Conservation (phyloP, 1,284 basidiomycete genomes). For the Malassezia globosa region DNA sequence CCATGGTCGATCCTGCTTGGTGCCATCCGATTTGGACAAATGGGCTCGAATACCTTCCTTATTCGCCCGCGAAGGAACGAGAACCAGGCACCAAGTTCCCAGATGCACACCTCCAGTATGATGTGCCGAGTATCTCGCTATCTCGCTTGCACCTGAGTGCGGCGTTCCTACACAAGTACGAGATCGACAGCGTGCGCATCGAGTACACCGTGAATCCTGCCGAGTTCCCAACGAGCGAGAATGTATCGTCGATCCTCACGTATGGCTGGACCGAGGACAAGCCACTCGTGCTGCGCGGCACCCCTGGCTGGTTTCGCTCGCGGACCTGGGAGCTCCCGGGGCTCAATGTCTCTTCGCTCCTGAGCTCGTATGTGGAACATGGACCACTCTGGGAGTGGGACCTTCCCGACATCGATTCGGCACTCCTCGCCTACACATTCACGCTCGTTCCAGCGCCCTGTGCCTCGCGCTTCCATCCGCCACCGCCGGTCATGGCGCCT, state of each 20-base stretch:
- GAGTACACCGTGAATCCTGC: constrained; percentile 15
- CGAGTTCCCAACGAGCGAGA: constrained; percentile 4
- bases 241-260: constrained; percentile 21
- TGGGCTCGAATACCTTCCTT: constrained; percentile 16
- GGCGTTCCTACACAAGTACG: constrained; percentile 17
- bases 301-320: constrained; percentile 2
- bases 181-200: constrained; percentile 25
- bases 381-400: constrained; percentile 20
- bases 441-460: constrained; percentile 22
- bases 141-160: constrained; percentile 23
- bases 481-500: constrained; percentile 21
- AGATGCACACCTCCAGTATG: constrained; percentile 22
- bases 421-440: constrained; percentile 27
- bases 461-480: constrained; percentile 10
- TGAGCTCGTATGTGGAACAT: constrained; percentile 5
- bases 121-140: constrained; percentile 21
- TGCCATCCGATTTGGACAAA: constrained; percentile 13
- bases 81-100: constrained; percentile 14
- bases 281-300: constrained; percentile 1
- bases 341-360: neutral
- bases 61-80: constrained; percentile 5
- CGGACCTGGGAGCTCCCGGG: constrained; percentile 7
- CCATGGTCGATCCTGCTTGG: neutral
- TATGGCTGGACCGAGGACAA: constrained; percentile 22
- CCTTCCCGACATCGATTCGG: constrained; percentile 21